Base-by-base conservation (phyloP, 768 basidiomycete species). In the Neoboletus brunneissimus region DNA sequence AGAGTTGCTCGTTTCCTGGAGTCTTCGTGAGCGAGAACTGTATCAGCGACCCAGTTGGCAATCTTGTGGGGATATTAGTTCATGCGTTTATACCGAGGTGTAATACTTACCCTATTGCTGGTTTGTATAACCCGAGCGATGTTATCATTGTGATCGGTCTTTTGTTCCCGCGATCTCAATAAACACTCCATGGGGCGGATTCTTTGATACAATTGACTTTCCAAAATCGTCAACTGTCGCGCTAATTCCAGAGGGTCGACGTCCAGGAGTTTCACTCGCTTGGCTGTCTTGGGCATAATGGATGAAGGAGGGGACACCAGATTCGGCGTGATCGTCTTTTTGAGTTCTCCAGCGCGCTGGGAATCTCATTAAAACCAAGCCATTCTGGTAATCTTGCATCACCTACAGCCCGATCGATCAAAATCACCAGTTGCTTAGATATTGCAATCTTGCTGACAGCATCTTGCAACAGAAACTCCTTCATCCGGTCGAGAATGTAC, bases 131-230 rank as follows among this genome's bases (percentile, higher is more conserved):
- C 88, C 25, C 81, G 80, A 45, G 90, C 83, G 56, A 98, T 93
- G 65, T 94, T 95, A 61, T 94, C 91, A 43, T 84, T 77, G 55
- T 83, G 79, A 43, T 89, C 89, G 1, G 80, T 80, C 69, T 78
- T 86, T 62, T 88, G 85, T 63, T 91, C 89, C 37, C 89, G 82
- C 9, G 89, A 90, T 64, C 83, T 87, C 73, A 87, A 85, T 20
- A 98, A 76, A 75, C 93, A 98, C 70, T 98, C 96, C 74, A 88
- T 87, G 0, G 92, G 88, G 35, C 85, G 85, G 63, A 98, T 96
- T 70, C 83, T 86, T 72, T 89, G 87, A 74, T 93, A 98, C 41
- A 95, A 74, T 46, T 81, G 77, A 60, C 88, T 89, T 72, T 98
- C 96, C 77, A 95, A 79, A 56, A 97, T 86, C 1, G 96, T 98